Conservation (phyloP, 169 alveolate genomes). For the Eimeria falciformis region DNA sequence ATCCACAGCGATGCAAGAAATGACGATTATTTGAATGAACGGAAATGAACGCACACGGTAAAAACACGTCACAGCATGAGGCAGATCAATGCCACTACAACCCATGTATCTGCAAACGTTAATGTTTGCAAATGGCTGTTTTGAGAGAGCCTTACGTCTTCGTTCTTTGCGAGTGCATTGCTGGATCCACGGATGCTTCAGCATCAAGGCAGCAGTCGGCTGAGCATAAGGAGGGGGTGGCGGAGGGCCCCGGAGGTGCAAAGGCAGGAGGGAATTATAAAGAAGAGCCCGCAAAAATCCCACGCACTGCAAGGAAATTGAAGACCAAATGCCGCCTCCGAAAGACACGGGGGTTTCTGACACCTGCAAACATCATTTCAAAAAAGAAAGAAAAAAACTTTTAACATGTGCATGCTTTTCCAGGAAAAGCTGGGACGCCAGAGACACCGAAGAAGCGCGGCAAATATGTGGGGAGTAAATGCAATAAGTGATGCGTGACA, state of each 20-base stretch:
- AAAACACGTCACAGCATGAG: no score
- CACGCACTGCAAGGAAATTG: constrained; percentile 73
- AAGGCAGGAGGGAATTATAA: constrained; percentile 71
- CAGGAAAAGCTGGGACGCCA: background rate
- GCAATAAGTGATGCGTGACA: no score
- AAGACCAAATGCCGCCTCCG: constrained; percentile 50
- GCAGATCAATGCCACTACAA: no score
- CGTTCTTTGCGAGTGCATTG: constrained; percentile 35
- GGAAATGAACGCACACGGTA: no score
- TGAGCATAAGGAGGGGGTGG: constrained; percentile 61
- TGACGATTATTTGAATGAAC: no score
- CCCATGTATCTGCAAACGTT: no score
- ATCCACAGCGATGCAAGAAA: background rate
- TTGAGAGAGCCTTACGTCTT: constrained; percentile 4
- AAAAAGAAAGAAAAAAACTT: background rate
- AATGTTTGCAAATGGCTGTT: no score
- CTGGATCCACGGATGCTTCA: constrained; percentile 61
- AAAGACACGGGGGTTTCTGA: constrained; percentile 45
- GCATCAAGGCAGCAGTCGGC: constrained; percentile 52
- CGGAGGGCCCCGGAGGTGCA: constrained; percentile 61
- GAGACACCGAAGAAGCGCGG: background rate
- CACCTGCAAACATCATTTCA: constrained; percentile 7
- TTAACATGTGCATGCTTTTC: background rate
- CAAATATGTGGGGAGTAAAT: background rate
- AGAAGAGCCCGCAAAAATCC: constrained; percentile 80